Conservation (phyloP, 345 rosid species). For the Rhodomyrtus tomentosa region DNA sequence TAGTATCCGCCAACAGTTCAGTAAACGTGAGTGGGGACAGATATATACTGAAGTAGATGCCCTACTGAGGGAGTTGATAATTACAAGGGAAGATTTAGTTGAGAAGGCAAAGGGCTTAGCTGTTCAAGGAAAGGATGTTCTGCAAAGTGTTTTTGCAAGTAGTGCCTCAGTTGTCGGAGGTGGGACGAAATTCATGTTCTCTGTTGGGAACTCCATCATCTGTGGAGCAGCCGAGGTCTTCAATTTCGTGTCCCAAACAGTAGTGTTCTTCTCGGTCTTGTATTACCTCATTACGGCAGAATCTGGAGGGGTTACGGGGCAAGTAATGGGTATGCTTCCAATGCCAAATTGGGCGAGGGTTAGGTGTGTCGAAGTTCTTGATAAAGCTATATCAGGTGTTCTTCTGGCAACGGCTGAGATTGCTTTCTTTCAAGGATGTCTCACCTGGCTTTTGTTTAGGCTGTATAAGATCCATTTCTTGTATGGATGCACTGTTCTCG, state of each 20-base stretch:
- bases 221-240: conserved; percentile 91
- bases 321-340: conserved; percentile 81
- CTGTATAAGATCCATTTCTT: conserved; percentile 71
- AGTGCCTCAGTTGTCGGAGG: conserved; percentile 74
- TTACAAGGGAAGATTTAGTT: conserved; percentile 72
- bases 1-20: conserved; percentile 46
- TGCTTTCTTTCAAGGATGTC: conserved; percentile 88
- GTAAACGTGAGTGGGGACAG: conserved; percentile 59
- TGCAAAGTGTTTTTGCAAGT: conserved; percentile 53
- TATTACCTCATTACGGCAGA: conserved; percentile 84
- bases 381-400: conserved; percentile 76
- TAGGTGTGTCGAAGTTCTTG: conserved; percentile 82
- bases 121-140: conserved; percentile 64
- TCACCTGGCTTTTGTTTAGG: conserved; percentile 90
- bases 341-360: conserved; percentile 45
- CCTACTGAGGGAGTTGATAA: conserved; percentile 62
- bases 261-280: conserved; percentile 82
- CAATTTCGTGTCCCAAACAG: conserved; percentile 71
- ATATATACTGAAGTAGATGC: conserved; percentile 68
- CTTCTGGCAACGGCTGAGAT: conserved; percentile 92
- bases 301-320: conserved; percentile 94
- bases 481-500: conserved; percentile 76
- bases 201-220: conserved; percentile 54
- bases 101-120: conserved; percentile 82
- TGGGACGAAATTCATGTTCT: conserved; percentile 53